Conservation (phyloP, 2,329 filamentous ascomycete species). For the Fusarium sp. region DNA sequence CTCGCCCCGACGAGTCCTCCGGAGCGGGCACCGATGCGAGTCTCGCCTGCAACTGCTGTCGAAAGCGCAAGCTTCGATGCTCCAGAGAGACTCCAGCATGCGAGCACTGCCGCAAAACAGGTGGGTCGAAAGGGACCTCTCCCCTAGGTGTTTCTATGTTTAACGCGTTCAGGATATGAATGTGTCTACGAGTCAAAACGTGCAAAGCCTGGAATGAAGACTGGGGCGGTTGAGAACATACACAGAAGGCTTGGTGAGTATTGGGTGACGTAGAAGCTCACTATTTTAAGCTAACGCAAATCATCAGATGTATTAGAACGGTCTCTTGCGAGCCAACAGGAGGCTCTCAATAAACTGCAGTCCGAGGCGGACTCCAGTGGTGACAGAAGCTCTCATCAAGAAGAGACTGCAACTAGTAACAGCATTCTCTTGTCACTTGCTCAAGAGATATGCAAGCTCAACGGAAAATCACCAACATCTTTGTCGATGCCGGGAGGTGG, state of each 20-base stretch:
- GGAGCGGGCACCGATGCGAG: not conserved
- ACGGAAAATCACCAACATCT: not conserved
- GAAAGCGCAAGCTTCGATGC: conserved; percentile 13
- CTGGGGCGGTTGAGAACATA: conserved; percentile 52
- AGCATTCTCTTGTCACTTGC: conserved; percentile 22
- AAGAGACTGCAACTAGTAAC: not conserved
- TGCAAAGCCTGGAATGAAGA: conserved; percentile 53
- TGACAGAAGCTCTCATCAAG: not conserved
- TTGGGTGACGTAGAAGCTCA: not conserved
- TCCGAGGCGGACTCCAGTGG: not conserved
- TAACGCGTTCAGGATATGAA: not conserved
- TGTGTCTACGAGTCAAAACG: conserved; percentile 37
- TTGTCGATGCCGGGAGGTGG: not conserved
- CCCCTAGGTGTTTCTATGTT: not conserved
- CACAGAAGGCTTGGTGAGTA: conserved; percentile 48
- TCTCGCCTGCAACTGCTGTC: conserved; percentile 8
- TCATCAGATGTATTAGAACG: conserved; percentile 24
- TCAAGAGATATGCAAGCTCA: conserved; percentile 18
- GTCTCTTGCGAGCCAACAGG: conserved; percentile 28
- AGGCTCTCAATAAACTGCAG: conserved; percentile 5
- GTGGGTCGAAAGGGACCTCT: not conserved
- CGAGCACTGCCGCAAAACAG: conserved; percentile 11
- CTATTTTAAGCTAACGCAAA: not conserved
- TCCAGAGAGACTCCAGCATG: conserved; percentile 2
- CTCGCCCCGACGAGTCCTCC: not conserved